Conservation (phyloP, 2,329 filamentous ascomycete species). For the Seiridium unicorne region DNA sequence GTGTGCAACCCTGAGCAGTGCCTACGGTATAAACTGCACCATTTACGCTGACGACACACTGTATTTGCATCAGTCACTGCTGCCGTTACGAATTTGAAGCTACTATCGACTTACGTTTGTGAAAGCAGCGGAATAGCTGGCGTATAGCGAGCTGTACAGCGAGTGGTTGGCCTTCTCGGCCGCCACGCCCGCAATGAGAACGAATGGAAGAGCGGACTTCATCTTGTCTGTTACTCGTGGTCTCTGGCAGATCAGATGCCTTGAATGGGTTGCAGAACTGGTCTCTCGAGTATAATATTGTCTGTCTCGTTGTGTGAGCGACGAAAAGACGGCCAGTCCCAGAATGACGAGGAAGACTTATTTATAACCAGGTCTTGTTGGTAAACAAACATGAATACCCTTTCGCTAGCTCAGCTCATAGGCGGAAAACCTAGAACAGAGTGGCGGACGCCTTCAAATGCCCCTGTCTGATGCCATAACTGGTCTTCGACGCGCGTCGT, state of each 20-base stretch:
- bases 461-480: too few species aligned
- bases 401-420: too few species aligned
- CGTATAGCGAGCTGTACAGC: background rate
- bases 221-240: background rate
- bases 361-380: too few species aligned
- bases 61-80: background rate
- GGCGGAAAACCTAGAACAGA: background rate
- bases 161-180: background rate
- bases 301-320: too few species aligned
- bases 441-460: background rate
- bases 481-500: background rate
- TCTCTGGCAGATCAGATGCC: background rate
- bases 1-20: background rate
- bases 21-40: background rate
- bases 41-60: constrained; percentile 1
- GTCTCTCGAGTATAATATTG: too few species aligned
- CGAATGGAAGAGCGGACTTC: background rate
- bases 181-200: background rate
- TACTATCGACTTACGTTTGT: background rate
- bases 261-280: background rate
- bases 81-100: background rate
- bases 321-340: too few species aligned
- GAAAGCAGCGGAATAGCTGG: background rate
- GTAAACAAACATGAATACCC: too few species aligned
- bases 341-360: too few species aligned